Percentiles rank a stretch among this genome's conserved stretches.
Evolutionary conservation across 306 rosid genomes (phyloP).

Genomic region (Vigna angularis): DNA sequence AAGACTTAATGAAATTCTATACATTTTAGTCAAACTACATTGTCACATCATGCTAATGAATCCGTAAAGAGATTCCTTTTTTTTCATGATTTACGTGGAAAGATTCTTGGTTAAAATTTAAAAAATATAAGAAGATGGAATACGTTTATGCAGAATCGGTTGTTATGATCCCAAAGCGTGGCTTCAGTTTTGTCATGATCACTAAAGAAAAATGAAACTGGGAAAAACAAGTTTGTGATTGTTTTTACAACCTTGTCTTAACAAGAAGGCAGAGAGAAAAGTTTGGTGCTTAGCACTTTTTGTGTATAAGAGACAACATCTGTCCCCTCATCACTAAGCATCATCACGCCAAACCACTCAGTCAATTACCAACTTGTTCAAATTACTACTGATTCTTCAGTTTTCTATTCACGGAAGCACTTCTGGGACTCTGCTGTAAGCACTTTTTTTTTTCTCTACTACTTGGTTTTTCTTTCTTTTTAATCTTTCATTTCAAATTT

Average conservation of each 20-base stretch:
- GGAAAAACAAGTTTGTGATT: conserved; percentile 1
- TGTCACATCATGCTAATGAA: too few species aligned
- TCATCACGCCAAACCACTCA: conserved; percentile 17
- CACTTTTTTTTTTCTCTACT: background rate
- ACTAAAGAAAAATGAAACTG: background rate
- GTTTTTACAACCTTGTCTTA: conserved; percentile 6
- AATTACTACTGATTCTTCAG: conserved; percentile 9
- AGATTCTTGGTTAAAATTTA: background rate
- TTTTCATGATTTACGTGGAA: background rate
- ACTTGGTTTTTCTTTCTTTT: background rate
- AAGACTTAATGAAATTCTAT: too few species aligned
- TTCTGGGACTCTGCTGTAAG: background rate
- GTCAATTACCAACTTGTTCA: background rate
- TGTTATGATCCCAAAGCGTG: conserved; percentile 17
- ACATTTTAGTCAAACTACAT: too few species aligned
- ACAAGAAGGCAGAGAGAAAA: conserved; percentile 33
- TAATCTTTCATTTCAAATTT: background rate
- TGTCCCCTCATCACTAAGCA: conserved; percentile 33
- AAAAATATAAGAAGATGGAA: background rate
- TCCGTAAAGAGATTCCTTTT: too few species aligned
- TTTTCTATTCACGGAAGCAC: background rate
- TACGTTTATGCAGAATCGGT: conserved; percentile 8
- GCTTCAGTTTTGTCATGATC: conserved; percentile 9
- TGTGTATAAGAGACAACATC: conserved; percentile 19
- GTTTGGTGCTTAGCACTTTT: conserved; percentile 40